Base-by-base conservation (phyloP, 1,284 basidiomycete species). In the Golubevia sp. region DNA sequence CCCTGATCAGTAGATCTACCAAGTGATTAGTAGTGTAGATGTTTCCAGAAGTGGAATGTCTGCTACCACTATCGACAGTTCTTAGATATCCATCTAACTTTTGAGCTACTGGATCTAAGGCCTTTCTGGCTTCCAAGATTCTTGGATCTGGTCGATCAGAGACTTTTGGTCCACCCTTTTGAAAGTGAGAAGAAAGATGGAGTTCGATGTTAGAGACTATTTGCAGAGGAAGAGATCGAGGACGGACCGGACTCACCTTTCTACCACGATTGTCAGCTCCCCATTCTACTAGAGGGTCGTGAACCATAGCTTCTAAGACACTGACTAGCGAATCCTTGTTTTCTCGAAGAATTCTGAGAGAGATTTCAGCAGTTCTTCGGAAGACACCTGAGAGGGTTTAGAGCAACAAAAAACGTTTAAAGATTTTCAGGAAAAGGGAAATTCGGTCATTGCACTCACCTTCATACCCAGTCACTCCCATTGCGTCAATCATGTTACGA, bases 261-360 rank as follows among this genome's bases (percentile, higher is more conserved):
- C 78, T 73, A 57, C 84, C 76, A 25, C 65, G 74, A 18, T 73
- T 74, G 20, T 72, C 67, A 57, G 92, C 91, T 66, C 94, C 91
- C 92, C 94, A 99, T 84, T 99, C 97, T 27, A 96, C 91, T 1
- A 99, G 87, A 1, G 97, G 97, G 84, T 99, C 97, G 76, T 99
- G 97, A 38, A 98, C 90, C 84, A 99, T 99, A 0, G 97, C 93
- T 80, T 99, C 96, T 48, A 99, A 88, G 0, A 99, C 93, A 81
- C 91, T 96, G 91, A 97, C 96, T 66, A 99, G 86, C 58, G 92
- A 92, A 84, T 98, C 95, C 78, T 91, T 92, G 86, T 99, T 96
- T 69, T 91, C 90, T 27, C 94, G 89, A 34, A 99, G 87, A 30
- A 98, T 87, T 63, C 90, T 88, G 86, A 99, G 88, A 0, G 95